Base-by-base conservation (phyloP, 192 early-diverging fungal species). In the Coemansia asiatica region DNA sequence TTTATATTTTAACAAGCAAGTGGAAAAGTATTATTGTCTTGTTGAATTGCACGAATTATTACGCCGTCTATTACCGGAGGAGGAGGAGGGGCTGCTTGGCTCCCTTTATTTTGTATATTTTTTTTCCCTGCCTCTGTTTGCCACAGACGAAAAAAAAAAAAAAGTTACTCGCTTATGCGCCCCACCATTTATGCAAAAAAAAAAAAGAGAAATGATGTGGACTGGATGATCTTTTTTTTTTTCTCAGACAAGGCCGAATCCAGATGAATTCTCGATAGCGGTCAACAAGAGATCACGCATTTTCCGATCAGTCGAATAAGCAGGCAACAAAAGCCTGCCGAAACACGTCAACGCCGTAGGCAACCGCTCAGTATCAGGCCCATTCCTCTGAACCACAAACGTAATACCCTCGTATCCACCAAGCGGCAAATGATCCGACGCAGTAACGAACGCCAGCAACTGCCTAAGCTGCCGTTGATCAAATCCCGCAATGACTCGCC, bases 321-420 rank as follows among this genome's bases (percentile, higher is more conserved):
- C 92, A 33, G 95, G 95, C 64, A 98, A 81, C 50, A 98, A 61
- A 10, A 98, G 60, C 21, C 94, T 79, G 9, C 91, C 90, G 79
- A 98, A 98, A 68, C 95, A 97, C 4, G 95, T 97, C 69, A 94
- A 71, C 8, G 92, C 90, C 1, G 95, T 92, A 7, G 95, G 95
- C 60, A 97, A 60, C 63, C 89, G 69, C 38, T 94, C 88, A 22
- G 86, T 87, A 67, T 98, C 94, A 0, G 94, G 93, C 13, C 95
- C 95, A 65, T 98, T 96, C n/a, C 94, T 78, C 71, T 98, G 95
- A 15, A 98, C 86, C 35, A 95, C 92, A 91, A 98, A 98, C 22
- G 89, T 87, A 27, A 98, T 72, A 25, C 85, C 81, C 25, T 85
- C 82, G 38, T 92, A 84, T 1, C 95, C 94, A 48, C 89, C 87